phyloP scores from a whole-genome alignment of 1,284 basidiomycete genomes.

The Apiotrichum akiyoshidainum region DNA sequence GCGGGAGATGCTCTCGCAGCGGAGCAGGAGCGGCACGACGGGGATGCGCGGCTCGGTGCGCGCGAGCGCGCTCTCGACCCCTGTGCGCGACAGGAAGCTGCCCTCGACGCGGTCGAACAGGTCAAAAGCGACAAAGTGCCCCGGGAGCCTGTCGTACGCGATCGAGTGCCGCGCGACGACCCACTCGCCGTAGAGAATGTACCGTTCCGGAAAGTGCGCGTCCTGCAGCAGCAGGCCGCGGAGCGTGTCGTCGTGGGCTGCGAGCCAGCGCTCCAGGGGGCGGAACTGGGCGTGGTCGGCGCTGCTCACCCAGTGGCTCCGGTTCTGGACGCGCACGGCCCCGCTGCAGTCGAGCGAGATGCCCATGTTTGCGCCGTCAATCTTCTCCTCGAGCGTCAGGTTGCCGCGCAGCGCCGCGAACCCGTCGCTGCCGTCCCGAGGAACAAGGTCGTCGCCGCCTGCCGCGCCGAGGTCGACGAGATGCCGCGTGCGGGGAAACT shows the following conservation, averaged over 20 bases:
- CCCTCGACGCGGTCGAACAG: conserved; percentile 58
- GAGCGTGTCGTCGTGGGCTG: conserved; percentile 37
- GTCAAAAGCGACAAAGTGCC: conserved; percentile 57
- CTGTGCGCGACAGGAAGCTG: conserved; percentile 52
- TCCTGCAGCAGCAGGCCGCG: conserved; percentile 56
- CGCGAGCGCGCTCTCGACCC: conserved; percentile 34
- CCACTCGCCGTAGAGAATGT: conserved; percentile 64
- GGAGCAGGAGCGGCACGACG: conserved; percentile 54
- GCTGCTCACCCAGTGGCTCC: conserved; percentile 61
- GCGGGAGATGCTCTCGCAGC: conserved; percentile 51
- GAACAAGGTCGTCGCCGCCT: conserved; percentile 57
- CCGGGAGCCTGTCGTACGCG: conserved; percentile 57
- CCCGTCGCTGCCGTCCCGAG: conserved; percentile 6
- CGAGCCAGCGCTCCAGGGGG: conserved; percentile 58
- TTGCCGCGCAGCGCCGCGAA: conserved; percentile 16
- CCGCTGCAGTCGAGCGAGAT: conserved; percentile 58
- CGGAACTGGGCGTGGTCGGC: conserved; percentile 61
- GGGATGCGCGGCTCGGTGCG: conserved; percentile 48
- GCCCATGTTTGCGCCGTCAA: conserved; percentile 66
- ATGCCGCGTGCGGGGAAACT: conserved; percentile 63
- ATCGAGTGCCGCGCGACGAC: conserved; percentile 62
- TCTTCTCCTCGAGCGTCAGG: conserved; percentile 61
- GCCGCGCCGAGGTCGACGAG: conserved; percentile 60
- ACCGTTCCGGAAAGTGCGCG: conserved; percentile 58
- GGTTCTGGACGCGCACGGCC: conserved; percentile 59